These are phyloP conservation scores for Daldinia loculata DNA, from an alignment of 495 filamentous ascomycete species.

Conservation along the genomic window DNA sequence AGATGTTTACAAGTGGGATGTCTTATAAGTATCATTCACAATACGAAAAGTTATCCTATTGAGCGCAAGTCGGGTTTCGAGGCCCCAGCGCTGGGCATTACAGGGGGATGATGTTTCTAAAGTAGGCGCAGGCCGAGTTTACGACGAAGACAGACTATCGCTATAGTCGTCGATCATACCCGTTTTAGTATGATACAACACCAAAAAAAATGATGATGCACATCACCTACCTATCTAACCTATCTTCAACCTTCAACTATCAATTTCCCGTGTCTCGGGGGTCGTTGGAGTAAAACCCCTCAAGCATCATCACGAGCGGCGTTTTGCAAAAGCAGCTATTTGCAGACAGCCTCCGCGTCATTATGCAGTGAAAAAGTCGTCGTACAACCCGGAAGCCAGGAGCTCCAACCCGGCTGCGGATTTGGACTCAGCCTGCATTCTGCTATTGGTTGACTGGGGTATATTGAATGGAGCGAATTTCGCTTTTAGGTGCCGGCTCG, in stretches of 20 bases:
- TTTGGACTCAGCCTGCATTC: slow-evolving; percentile 30
- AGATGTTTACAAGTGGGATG: neutral
- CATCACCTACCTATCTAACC: slow-evolving; percentile 19
- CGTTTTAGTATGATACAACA: slow-evolving; percentile 11
- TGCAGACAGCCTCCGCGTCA: slow-evolving; percentile 27
- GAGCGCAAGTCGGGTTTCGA: slow-evolving; percentile 33
- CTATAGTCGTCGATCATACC: slow-evolving; percentile 6
- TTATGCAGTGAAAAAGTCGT: slow-evolving; percentile 22
- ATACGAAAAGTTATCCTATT: slow-evolving; percentile 4
- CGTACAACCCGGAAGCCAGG: slow-evolving; percentile 18
- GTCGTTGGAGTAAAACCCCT: slow-evolving; percentile 24
- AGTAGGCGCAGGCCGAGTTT: slow-evolving; percentile 25
- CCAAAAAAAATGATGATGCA: neutral
- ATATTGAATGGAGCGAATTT: slow-evolving; percentile 30
- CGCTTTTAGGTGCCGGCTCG: slow-evolving; percentile 31
- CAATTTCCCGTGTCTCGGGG: slow-evolving; percentile 19
- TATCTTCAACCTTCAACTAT: slow-evolving; percentile 22
- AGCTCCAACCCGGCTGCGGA: slow-evolving; percentile 10
- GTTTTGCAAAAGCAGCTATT: neutral
- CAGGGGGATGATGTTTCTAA: slow-evolving; percentile 21
- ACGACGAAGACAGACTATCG: neutral
- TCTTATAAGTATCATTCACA: slow-evolving; percentile 25
- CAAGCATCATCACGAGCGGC: slow-evolving; percentile 22
- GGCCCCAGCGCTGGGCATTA: slow-evolving; percentile 16
- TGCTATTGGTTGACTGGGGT: slow-evolving; percentile 19